A percentile compares a stretch with the other conserved stretches of the same genome.
Conservation (phyloP, 2,329 filamentous ascomycete genomes). For the Trematosphaeria pertusa region DNA sequence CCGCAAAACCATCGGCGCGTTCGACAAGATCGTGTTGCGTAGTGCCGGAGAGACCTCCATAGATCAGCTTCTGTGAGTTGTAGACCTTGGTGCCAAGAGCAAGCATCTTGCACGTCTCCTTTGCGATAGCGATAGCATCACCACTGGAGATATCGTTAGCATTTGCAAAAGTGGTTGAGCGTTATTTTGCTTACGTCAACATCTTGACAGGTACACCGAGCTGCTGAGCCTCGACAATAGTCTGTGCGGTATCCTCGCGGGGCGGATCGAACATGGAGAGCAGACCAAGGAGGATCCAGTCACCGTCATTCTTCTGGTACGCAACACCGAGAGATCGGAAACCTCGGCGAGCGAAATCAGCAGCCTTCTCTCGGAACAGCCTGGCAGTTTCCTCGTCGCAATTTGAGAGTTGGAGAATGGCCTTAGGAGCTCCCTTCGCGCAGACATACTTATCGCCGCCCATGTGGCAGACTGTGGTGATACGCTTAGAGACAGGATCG, state of each 20-base stretch:
- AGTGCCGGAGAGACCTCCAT: conserved; percentile 75
- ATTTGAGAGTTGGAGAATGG: conserved; percentile 72
- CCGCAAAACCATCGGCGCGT: conserved; percentile 75
- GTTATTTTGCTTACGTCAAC: conserved; percentile 60
- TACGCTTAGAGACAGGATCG: conserved; percentile 81
- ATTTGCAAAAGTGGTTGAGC: neutral
- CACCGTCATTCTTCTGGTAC: conserved; percentile 77
- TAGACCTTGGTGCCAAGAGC: conserved; percentile 81
- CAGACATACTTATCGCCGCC: conserved; percentile 75
- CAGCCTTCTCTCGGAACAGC: conserved; percentile 74
- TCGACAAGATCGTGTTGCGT: conserved; percentile 79
- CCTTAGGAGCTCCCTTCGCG: conserved; percentile 80
- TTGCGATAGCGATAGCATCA: conserved; percentile 80
- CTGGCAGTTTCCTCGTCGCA: conserved; percentile 70
- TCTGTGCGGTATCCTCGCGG: conserved; percentile 79
- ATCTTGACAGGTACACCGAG: conserved; percentile 82
- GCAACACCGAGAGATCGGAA: conserved; percentile 83
- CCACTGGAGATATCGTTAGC: conserved; percentile 50
- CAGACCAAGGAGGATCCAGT: conserved; percentile 77
- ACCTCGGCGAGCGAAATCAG: conserved; percentile 78
- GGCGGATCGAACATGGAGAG: conserved; percentile 83
- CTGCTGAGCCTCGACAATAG: conserved; percentile 76
- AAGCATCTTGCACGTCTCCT: conserved; percentile 84
- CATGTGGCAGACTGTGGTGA: conserved; percentile 72
- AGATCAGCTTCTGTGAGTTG: conserved; percentile 79